Evolutionary conservation across 1,284 basidiomycete genomes (phyloP).

Genomic region (Schizophyllum amplum): DNA sequence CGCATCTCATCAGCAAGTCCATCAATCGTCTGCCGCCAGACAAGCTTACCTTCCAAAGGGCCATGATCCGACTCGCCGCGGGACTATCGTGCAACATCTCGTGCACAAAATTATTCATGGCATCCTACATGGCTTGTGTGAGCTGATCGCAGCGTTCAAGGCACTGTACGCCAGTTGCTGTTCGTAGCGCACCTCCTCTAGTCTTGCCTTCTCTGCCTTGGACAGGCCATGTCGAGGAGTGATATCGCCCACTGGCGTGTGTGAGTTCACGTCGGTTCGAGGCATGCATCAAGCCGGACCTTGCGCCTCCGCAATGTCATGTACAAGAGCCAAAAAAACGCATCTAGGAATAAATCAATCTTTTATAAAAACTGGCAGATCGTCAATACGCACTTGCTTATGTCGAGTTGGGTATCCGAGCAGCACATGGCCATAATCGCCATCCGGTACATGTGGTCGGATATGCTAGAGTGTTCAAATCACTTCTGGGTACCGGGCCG

Average conservation of each 20-base stretch:
- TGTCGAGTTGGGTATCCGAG: constrained; percentile 63
- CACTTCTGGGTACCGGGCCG: too few relatives aligned
- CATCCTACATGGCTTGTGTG: constrained; percentile 43
- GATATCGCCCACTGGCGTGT: constrained; percentile 85
- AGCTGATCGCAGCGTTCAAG: not conserved
- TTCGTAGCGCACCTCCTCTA: constrained; percentile 56
- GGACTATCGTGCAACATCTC: constrained; percentile 84
- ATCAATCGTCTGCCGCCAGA: not conserved
- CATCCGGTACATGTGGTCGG: constrained; percentile 99
- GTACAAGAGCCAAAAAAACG: constrained; percentile 84
- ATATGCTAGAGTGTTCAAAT: too few relatives aligned
- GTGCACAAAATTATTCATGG: constrained; percentile 86
- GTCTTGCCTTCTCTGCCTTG: constrained; percentile 70
- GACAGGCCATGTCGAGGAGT: constrained; percentile 84
- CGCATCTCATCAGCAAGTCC: constrained; percentile 1
- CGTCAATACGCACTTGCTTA: constrained; percentile 51
- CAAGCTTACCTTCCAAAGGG: constrained; percentile 69
- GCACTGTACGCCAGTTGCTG: too few relatives aligned
- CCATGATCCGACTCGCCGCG: constrained; percentile 70
- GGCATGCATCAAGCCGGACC: constrained; percentile 26
- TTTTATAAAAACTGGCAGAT: constrained; percentile 1
- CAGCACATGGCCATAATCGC: constrained; percentile 83
- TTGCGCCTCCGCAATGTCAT: constrained; percentile 95
- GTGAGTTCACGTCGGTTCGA: not conserved
- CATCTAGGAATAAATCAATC: constrained; percentile 43